Base-by-base conservation (phyloP, 2,329 filamentous ascomycete species). In the Nothomitra cinnamomea region DNA sequence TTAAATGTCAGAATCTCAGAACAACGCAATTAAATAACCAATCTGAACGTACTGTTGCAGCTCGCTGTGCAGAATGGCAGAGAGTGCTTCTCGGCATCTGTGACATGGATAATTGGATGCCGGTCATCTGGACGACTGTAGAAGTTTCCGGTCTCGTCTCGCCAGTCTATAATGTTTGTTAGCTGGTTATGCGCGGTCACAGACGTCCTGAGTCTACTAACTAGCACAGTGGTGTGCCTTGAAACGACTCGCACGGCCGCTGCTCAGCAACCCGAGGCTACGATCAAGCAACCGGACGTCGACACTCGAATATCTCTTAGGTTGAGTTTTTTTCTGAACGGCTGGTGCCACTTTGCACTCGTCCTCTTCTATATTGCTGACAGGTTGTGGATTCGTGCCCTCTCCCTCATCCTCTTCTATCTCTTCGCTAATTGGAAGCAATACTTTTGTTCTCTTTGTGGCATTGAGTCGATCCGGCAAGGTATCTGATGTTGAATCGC, bases 51-150 rank as follows among this genome's bases (percentile, higher is more conserved):
- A 78, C 77, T 82, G 59, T 85, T 82, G 64, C 81, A 83, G 55
- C 76, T 72, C 43, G 77, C 72, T 41, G 76, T 77, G 63, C 79
- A 84, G 62, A 85, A 85, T 3, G 82, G 82, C 13, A 36, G 84
- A 66, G 1, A 24, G 24, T 24, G 2, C 17, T 28, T 42, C 25
- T 36, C 22, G n/a, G 24, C 32, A 19, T 12, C 17, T 13, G 13
- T 53, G 19, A 63, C 60, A 38, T 70, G 71, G 28, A 67, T 61
- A 55, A 76, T 74, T 15, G 66, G 62, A 60, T 80, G 71, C 15
- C 68, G 61, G 60, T 83, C 79, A 8, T 72, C 68, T 5, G 78
- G 69, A 32, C 69, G 67, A 36, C 75, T 78, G 61, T 79, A 77
- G 63, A 83, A 83, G 54, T 73, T 66, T 24, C 74, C 70, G 2